These are phyloP conservation scores for Leptographium galeiforme DNA, from an alignment of 2,329 filamentous ascomycete genomes.

Conservation along the genomic window DNA sequence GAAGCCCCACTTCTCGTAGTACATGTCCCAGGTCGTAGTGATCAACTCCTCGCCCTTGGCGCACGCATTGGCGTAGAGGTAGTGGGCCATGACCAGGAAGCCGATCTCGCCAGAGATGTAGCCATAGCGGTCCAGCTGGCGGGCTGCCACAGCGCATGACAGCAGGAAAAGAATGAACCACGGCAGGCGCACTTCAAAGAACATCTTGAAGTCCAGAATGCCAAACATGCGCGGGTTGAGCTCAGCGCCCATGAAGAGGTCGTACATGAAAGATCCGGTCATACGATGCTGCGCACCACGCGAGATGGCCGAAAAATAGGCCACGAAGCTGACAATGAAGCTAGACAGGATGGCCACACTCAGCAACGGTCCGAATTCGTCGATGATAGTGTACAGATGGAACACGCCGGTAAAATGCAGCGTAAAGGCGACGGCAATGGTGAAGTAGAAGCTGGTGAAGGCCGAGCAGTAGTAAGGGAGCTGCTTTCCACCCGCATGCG, in stretches of 20 bases:
- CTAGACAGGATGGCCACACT: slow-evolving; percentile 87
- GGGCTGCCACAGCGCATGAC: slow-evolving; percentile 52
- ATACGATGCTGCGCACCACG: slow-evolving; percentile 83
- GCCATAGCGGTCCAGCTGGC: slow-evolving; percentile 65
- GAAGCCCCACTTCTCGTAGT: slow-evolving; percentile 80
- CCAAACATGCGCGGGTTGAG: slow-evolving; percentile 78
- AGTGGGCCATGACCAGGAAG: slow-evolving; percentile 68
- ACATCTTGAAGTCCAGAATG: slow-evolving; percentile 85
- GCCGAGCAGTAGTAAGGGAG: slow-evolving; percentile 91
- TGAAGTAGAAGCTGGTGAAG: slow-evolving; percentile 76
- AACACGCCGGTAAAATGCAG: slow-evolving; percentile 78
- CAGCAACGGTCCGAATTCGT: slow-evolving; percentile 89
- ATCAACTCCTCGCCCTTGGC: slow-evolving; percentile 74
- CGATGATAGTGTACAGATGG: slow-evolving; percentile 80
- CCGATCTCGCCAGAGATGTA: slow-evolving; percentile 62
- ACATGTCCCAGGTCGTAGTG: slow-evolving; percentile 75
- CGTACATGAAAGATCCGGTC: slow-evolving; percentile 70
- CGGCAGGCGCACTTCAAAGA: slow-evolving; percentile 75
- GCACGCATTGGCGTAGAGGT: slow-evolving; percentile 71
- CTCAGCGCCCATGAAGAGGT: slow-evolving; percentile 86
- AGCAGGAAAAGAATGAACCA: slow-evolving; percentile 72
- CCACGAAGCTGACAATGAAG: slow-evolving; percentile 67
- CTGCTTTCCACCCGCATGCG: slow-evolving; percentile 71
- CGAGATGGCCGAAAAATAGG: slow-evolving; percentile 71
- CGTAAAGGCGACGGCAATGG: slow-evolving; percentile 53